Evolutionary conservation across 1,284 basidiomycete species (phyloP), one percentile per base, ranked within the genome.

Genomic region (Acaromyces ingoldii): DNA sequence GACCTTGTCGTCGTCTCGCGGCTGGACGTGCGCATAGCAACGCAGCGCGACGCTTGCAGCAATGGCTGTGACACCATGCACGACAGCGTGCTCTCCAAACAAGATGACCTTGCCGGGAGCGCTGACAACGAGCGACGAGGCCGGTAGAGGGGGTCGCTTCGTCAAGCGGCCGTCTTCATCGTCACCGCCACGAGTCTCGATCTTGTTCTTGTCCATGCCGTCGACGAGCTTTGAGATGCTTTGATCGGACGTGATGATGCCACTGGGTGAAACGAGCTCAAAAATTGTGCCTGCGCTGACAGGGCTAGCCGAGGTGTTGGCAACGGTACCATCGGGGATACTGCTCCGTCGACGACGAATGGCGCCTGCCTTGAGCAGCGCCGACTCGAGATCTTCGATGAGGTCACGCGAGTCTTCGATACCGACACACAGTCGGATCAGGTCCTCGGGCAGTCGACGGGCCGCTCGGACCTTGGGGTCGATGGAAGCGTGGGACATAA

Each of bases 401-500:
- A 99, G 81, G 78, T 98, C 95, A 44, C 83, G 81, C 3, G 88
- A 82, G 77, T 98, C 93, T 78, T 99, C 95, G 64, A 99, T 98
- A 62, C 95, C 95, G 65, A 98, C 91, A 73, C 95, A 99, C 30
- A 98, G 83, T 42, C 95, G 88, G 70, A 99, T 97, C 52, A 99
- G 83, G 77, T 98, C 90, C 76, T 99, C 95, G 24, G 93, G 95
- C 26, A 99, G 82, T 43, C 92, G 91, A 55, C 95, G 88, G 49
- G 85, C 91, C 25, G 90, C 91, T 31, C 95, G 87, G 21, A 86
- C 85, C 30, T 89, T 88, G 28, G 93, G 84, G 71, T 96, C 91
- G 66, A 99, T 99, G 34, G 92, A 97, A 25, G 95, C 92, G 77
- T 99, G 95, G 24, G 91, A 93, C 95, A 99, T 98, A 65, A 92